Percentiles rank a stretch among this genome's conserved stretches.
Evolutionary conservation across 768 basidiomycete species (phyloP).

Genomic region (Pisolithus tinctorius): DNA sequence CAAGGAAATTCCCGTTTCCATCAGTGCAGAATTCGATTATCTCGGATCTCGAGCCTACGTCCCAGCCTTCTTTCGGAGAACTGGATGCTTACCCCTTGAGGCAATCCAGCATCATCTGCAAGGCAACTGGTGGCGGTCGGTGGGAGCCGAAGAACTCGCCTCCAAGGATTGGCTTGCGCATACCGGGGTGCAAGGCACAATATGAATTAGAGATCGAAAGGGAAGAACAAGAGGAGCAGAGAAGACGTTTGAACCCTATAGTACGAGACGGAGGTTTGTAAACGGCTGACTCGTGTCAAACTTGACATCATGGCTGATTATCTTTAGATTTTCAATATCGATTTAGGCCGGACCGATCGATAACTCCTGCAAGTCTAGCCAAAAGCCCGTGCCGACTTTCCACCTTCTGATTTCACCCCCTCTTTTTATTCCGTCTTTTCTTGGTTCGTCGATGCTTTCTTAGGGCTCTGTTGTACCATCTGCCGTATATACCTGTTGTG

Average conservation of each 20-base stretch:
- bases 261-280: conserved; percentile 48
- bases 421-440: conserved; percentile 12
- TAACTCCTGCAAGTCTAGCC: conserved; percentile 35
- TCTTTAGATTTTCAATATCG: conserved; percentile 58
- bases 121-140: conserved; percentile 72
- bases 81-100: conserved; percentile 69
- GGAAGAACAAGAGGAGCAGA: conserved; percentile 48
- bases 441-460: conserved; percentile 1
- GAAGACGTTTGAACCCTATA: conserved; percentile 53
- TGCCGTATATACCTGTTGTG: conserved; percentile 2
- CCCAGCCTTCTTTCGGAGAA: conserved; percentile 56
- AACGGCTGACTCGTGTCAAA: not conserved
- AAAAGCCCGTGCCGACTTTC: conserved; percentile 47
- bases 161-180: conserved; percentile 37
- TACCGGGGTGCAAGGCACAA: conserved; percentile 59
- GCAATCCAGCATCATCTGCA: conserved; percentile 62
- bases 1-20: conserved; percentile 20
- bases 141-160: conserved; percentile 64
- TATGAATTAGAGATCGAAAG: conserved; percentile 68
- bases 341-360: conserved; percentile 39
- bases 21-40: conserved; percentile 14
- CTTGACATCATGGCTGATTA: conserved; percentile 4
- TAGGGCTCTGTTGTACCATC: conserved; percentile 6
- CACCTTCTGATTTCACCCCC: conserved; percentile 42
- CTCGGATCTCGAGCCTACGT: conserved; percentile 18